Evolutionary conservation across 1,284 basidiomycete genomes (phyloP).

Genomic region (Cutaneotrichosporon sp.): DNA sequence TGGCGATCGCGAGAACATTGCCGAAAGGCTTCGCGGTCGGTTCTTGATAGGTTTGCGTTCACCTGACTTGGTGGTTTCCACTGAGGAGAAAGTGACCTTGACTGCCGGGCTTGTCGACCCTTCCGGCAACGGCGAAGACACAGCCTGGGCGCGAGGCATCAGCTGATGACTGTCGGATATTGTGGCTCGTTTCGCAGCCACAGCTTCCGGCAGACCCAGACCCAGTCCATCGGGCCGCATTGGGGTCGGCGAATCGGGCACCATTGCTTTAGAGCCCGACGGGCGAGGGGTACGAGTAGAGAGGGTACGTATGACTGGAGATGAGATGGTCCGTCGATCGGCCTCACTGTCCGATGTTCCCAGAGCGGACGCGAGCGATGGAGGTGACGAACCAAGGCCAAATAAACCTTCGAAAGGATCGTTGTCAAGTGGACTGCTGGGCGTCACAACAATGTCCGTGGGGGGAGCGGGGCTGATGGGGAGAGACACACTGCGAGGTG

Average conservation of each 20-base stretch:
- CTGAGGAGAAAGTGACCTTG: slow-evolving; percentile 31
- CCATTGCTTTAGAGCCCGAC: no score
- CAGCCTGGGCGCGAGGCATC: slow-evolving; percentile 17
- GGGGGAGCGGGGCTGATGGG: slow-evolving; percentile 17
- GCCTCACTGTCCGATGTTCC: not conserved
- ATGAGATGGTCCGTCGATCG: slow-evolving; percentile 13
- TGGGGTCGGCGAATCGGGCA: slow-evolving; percentile 1
- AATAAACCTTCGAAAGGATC: slow-evolving; percentile 12
- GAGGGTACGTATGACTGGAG: slow-evolving; percentile 15
- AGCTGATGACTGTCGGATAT: not conserved
- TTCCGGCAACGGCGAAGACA: slow-evolving; percentile 40
- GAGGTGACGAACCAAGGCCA: not conserved
- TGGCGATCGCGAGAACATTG: slow-evolving; percentile 28
- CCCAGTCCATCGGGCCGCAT: slow-evolving; percentile 19
- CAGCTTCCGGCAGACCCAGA: slow-evolving; percentile 32
- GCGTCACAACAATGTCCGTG: slow-evolving; percentile 38
- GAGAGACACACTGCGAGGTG: not conserved
- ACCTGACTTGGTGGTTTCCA: slow-evolving; percentile 14
- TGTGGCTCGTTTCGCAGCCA: not conserved
- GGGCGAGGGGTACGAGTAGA: slow-evolving; percentile 1
- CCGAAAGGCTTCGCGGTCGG: slow-evolving; percentile 36
- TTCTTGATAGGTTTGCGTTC: slow-evolving; percentile 20
- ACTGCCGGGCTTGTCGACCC: slow-evolving; percentile 29
- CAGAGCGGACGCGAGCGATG: not conserved
- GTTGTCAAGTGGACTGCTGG: slow-evolving; percentile 30